phyloP scores from a whole-genome alignment of 352 stramenopile species.

The Globisporangium nodosum region DNA sequence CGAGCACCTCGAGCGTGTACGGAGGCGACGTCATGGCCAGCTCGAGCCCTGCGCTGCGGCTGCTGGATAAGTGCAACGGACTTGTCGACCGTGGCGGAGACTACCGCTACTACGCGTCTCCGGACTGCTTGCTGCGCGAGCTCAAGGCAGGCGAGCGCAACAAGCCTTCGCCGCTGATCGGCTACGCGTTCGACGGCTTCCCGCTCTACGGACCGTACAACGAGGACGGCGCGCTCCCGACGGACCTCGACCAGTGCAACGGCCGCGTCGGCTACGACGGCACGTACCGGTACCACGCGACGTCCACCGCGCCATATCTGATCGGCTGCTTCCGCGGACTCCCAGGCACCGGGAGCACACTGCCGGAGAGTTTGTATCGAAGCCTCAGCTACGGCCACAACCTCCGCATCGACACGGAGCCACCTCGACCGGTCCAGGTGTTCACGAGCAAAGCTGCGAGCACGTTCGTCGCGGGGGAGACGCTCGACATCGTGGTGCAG shows the following conservation, averaged over 20 bases:
- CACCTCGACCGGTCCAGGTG: constrained; percentile 32
- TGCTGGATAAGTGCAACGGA: constrained; percentile 72
- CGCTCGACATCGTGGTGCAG: constrained; percentile 51
- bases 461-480: constrained; percentile 51
- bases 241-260: constrained; percentile 63
- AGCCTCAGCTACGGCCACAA: constrained; percentile 57
- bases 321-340: constrained; percentile 57
- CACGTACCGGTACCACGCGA: constrained; percentile 67
- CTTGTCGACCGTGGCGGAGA: constrained; percentile 52
- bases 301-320: constrained; percentile 40
- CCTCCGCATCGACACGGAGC: constrained; percentile 41
- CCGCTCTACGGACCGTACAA: constrained; percentile 60
- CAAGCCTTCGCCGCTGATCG: constrained; percentile 49
- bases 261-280: constrained; percentile 55
- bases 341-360: background rate
- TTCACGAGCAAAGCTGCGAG: constrained; percentile 60
- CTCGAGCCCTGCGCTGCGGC: constrained; percentile 24
- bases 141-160: constrained; percentile 21
- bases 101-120: constrained; percentile 71
- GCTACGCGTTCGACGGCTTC: constrained; percentile 74
- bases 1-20: constrained; percentile 30
- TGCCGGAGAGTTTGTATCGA: constrained; percentile 24
- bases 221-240: constrained; percentile 36
- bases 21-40: constrained; percentile 35
- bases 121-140: constrained; percentile 54